Percentiles rank a stretch among this genome's conserved stretches.
These are phyloP conservation scores for Mycena crocata DNA, from an alignment of 768 basidiomycete species.

Conservation along the genomic window DNA sequence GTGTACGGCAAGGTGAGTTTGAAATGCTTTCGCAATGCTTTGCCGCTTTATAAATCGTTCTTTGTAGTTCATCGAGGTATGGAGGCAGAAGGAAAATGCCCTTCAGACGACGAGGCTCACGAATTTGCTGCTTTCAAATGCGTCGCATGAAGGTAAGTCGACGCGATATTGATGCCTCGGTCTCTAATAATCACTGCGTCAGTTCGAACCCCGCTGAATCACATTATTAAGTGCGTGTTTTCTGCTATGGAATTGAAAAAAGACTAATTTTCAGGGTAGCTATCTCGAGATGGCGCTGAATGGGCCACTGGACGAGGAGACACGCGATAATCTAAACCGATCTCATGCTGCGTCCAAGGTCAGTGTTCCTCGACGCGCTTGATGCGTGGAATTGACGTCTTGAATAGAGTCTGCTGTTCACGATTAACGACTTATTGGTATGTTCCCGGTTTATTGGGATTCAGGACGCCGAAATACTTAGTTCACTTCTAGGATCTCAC, in stretches of 20 bases:
- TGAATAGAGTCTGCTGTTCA: slow-evolving; percentile 74
- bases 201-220: slow-evolving; percentile 83
- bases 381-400: not conserved
- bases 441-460: slow-evolving; percentile 10
- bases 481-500: slow-evolving; percentile 68
- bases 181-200: not conserved
- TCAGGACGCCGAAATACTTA: not conserved
- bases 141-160: slow-evolving; percentile 78
- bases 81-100: slow-evolving; percentile 84
- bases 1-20: slow-evolving; percentile 76
- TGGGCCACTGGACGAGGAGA: slow-evolving; percentile 77
- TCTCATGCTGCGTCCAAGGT: slow-evolving; percentile 84
- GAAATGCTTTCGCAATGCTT: not conserved
- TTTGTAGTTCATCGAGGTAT: slow-evolving; percentile 82
- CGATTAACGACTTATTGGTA: slow-evolving; percentile 84
- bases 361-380: not conserved
- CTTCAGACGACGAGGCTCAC: slow-evolving; percentile 79
- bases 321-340: slow-evolving; percentile 76
- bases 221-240: slow-evolving; percentile 78
- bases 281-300: slow-evolving; percentile 87
- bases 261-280: slow-evolving; percentile 44
- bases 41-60: not conserved
- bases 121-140: slow-evolving; percentile 80
- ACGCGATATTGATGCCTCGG: too few relatives aligned
- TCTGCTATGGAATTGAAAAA: not conserved